Base-by-base conservation (phyloP, 805 yeast genomes). In the Candida pseudofarinosa region DNA sequence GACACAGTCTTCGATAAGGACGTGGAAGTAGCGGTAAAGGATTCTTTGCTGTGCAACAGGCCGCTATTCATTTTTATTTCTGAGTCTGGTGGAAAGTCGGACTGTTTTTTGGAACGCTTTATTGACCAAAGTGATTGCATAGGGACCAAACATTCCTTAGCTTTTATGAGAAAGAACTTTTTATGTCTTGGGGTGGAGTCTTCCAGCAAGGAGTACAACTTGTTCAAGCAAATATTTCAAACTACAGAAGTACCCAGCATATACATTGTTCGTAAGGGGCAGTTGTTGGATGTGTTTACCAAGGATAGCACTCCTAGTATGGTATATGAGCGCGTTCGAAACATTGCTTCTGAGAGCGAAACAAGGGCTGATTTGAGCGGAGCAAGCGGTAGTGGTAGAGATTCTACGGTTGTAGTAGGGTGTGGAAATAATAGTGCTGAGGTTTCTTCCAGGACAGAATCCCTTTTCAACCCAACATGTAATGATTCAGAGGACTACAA, bases 151-250 rank as follows among this genome's bases (percentile, higher is more conserved):
- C 10, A 7, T 23, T 23, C 28, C 28, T 23, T 23, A 23, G 28
- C 6, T 23, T 23, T 23, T 10, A 23, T 23, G 6, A 23, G 31
- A 15, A 31, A 31, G 2, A 38, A 45, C 15, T 58, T 50, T 33
- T 50, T 56, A 10, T 42, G 55, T 37, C 46, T 60, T 32, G 47
- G 49, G 35, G 39, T 62, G 36, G 23, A 43, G 3, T 48, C 50
- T 15, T 45, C 46, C 8, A 48, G 57, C 3, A 33, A 41, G 3
- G 66, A 61, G 39, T 56, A 39, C 40, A 51, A 44, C 10, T 50
- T 38, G 33, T 81, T 84, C 52, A 63, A 70, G 30, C 81, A 79
- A 47, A 63, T 83, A n/a, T 81, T 80, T 48, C 80, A 80, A 2
- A 61, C 68, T 14, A 63, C 73, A 5, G 53, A 52, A 0, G 67